A percentile compares a stretch with the other conserved stretches of the same genome.
Evolutionary conservation across 441 rosid species (phyloP).

Genomic region (Eugenia klotzschiana): DNA sequence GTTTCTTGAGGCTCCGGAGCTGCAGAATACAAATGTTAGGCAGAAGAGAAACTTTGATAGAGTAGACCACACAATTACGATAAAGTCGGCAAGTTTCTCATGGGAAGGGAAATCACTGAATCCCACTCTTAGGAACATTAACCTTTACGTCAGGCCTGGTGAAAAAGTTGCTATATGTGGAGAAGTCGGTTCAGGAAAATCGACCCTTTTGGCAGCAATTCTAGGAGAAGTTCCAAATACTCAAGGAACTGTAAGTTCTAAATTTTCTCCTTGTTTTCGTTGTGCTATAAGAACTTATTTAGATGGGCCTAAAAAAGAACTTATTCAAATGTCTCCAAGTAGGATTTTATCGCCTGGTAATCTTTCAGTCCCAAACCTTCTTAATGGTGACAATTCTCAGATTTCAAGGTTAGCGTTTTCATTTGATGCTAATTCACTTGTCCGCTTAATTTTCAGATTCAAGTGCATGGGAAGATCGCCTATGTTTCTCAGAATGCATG

Average conservation of each 20-base stretch:
- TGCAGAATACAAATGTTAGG: conserved; percentile 34
- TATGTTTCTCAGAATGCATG: conserved; percentile 94
- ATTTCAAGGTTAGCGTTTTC: background rate
- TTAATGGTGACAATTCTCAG: background rate
- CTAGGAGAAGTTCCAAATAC: conserved; percentile 76
- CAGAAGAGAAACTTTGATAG: conserved; percentile 18
- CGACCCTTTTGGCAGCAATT: conserved; percentile 78
- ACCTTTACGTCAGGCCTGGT: conserved; percentile 41
- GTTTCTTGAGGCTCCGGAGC: conserved; percentile 88
- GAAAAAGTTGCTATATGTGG: conserved; percentile 89
- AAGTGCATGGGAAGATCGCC: conserved; percentile 65
- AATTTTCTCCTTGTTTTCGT: background rate
- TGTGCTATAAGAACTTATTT: background rate
- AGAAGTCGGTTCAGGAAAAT: conserved; percentile 96
- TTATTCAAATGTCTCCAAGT: background rate
- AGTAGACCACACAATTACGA: conserved; percentile 19
- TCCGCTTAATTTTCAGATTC: conserved; percentile 30
- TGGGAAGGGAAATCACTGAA: conserved; percentile 59
- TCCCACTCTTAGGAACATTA: conserved; percentile 51
- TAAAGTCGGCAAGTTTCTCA: conserved; percentile 54
- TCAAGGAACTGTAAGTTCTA: conserved; percentile 52
- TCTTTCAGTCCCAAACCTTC: background rate
- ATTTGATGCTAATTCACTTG: background rate
- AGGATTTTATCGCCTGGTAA: background rate
- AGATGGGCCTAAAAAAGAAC: background rate